A percentile compares a stretch with the other conserved stretches of the same genome.
These are phyloP conservation scores for Lichtheimia ramosa DNA, from an alignment of 371 early-diverging fungal genomes.

Conservation along the genomic window DNA sequence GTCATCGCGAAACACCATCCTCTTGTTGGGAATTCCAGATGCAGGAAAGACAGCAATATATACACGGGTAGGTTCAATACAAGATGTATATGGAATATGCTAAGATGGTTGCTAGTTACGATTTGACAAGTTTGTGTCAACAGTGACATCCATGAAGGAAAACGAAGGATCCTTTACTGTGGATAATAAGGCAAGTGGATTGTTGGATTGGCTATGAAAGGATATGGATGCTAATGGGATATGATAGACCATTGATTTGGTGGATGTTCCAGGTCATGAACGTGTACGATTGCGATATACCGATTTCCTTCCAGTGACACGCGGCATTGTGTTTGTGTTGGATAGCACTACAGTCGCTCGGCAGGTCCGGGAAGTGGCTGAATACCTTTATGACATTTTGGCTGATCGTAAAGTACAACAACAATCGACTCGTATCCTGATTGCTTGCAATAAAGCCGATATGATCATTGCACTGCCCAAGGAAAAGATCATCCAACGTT, in stretches of 20 bases:
- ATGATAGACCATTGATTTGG: constrained; percentile 52
- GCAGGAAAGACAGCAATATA: constrained; percentile 68
- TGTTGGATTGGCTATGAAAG: not conserved
- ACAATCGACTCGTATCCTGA: constrained; percentile 61
- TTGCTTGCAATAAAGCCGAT: constrained; percentile 87
- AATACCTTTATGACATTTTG: constrained; percentile 79
- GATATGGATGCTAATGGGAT: not conserved
- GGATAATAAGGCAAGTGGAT: constrained; percentile 35
- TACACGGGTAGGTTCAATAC: constrained; percentile 31
- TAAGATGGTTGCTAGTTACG: constrained; percentile 42
- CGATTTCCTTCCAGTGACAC: constrained; percentile 70
- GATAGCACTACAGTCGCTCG: constrained; percentile 67
- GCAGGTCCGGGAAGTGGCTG: constrained; percentile 56
- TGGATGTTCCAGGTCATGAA: constrained; percentile 90
- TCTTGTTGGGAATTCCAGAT: constrained; percentile 59
- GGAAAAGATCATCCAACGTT: constrained; percentile 58
- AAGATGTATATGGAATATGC: not conserved
- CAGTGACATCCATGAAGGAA: constrained; percentile 76
- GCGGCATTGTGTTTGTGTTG: constrained; percentile 76
- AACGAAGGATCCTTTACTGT: constrained; percentile 60
- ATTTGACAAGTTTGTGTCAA: constrained; percentile 46
- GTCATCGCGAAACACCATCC: constrained; percentile 36
- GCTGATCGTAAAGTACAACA: constrained; percentile 58
- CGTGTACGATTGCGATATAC: constrained; percentile 73
- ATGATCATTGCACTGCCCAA: constrained; percentile 66